phyloP scores from a whole-genome alignment of 192 early-diverging fungal genomes.

The Coemansia sp. region DNA sequence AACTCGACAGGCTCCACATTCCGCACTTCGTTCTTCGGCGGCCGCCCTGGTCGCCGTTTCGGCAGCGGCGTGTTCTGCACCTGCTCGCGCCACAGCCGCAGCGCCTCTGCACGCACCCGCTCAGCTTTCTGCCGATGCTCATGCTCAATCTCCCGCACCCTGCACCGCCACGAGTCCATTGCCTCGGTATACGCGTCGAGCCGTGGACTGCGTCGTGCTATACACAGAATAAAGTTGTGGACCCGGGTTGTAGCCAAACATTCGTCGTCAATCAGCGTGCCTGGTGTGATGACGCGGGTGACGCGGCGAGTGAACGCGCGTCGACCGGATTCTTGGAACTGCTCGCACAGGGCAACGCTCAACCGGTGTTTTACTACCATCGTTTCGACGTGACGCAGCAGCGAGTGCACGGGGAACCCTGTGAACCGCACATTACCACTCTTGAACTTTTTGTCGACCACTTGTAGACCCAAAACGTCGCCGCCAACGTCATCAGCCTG shows the following conservation, averaged over 20 bases:
- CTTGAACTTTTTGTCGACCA: constrained; percentile 66
- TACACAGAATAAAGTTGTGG: constrained; percentile 76
- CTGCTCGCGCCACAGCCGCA: constrained; percentile 10
- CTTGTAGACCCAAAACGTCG: constrained; percentile 65
- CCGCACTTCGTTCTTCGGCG: constrained; percentile 1
- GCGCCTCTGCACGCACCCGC: constrained; percentile 7
- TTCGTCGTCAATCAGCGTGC: constrained; percentile 79
- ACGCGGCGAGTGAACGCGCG: constrained; percentile 65
- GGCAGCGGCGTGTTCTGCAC: neutral
- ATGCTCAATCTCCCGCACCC: neutral
- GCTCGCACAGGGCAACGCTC: constrained; percentile 72
- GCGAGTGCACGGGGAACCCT: constrained; percentile 66
- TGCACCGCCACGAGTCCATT: constrained; percentile 7
- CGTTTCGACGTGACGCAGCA: constrained; percentile 66
- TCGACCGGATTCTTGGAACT: constrained; percentile 55
- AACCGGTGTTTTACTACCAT: constrained; percentile 61
- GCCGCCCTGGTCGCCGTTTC: constrained; percentile 10
- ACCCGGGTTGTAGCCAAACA: constrained; percentile 59
- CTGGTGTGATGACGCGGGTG: constrained; percentile 80
- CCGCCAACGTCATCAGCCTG: constrained; percentile 66
- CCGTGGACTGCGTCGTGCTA: constrained; percentile 15
- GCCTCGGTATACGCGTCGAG: constrained; percentile 5
- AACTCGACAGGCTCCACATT: constrained; percentile 7
- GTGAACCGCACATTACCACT: constrained; percentile 62
- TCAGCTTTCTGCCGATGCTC: constrained; percentile 3